Evolutionary conservation across 257 asterid genomes (phyloP).

Genomic region (Solanum pennellii): DNA sequence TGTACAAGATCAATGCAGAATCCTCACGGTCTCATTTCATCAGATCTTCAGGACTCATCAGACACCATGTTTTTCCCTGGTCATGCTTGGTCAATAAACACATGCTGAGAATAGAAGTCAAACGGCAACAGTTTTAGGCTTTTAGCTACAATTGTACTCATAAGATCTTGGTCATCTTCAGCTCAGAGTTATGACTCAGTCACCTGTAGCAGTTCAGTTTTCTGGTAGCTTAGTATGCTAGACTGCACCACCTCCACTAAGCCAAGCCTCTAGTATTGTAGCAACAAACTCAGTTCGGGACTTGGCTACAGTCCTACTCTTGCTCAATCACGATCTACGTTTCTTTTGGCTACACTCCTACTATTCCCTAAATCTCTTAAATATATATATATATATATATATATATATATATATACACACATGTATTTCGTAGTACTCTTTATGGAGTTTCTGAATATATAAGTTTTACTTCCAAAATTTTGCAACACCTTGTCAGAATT

Average conservation of each 20-base stretch:
- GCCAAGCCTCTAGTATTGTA: constrained; percentile 73
- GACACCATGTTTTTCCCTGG: not conserved
- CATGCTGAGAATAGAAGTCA: constrained; percentile 31
- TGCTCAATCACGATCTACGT: constrained; percentile 25
- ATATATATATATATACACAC: no score
- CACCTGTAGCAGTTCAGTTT: constrained; percentile 40
- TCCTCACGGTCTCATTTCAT: constrained; percentile 23
- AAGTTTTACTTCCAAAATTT: not conserved
- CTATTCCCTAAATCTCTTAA: not conserved
- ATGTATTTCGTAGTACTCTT: not conserved
- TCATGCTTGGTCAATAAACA: not conserved
- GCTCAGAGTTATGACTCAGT: not conserved
- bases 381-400: no score
- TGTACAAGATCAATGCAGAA: constrained; percentile 76
- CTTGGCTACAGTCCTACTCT: constrained; percentile 76
- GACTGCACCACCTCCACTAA: constrained; percentile 41
- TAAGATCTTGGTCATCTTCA: constrained; percentile 51
- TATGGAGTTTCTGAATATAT: not conserved
- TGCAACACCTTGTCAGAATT: not conserved
- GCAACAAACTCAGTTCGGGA: constrained; percentile 81
- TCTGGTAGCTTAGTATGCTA: constrained; percentile 85
- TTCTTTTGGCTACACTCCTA: not conserved
- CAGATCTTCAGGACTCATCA: not conserved
- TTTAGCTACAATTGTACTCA: constrained; percentile 57
- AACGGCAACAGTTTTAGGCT: constrained; percentile 31